Evolutionary conservation across 768 basidiomycete genomes (phyloP).

Genomic region (Suillus luteus): DNA sequence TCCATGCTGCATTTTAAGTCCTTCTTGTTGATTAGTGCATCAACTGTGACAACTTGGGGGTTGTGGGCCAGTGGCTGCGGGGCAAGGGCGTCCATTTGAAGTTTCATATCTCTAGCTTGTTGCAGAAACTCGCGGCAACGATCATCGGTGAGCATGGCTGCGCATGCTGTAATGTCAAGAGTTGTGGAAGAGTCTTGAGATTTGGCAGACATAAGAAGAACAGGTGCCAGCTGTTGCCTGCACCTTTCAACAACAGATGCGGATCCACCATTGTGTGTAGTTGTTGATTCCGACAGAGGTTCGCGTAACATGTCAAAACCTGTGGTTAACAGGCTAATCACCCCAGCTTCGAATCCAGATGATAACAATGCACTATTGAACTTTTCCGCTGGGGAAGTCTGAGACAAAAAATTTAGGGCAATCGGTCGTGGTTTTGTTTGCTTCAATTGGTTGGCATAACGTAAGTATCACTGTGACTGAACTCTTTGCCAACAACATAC

Average conservation of each 20-base stretch:
- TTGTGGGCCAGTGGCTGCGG: constrained; percentile 11
- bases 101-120: constrained; percentile 28
- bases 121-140: constrained; percentile 23
- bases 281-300: constrained; percentile 7
- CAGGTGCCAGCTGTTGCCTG: constrained; percentile 27
- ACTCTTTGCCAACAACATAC: constrained; percentile 22
- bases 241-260: constrained; percentile 28
- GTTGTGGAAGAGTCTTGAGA: constrained; percentile 19
- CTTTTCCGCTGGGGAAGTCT: constrained; percentile 13
- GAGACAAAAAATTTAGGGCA: constrained; percentile 16
- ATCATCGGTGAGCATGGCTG: constrained; percentile 31
- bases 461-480: constrained; percentile 4
- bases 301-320: constrained; percentile 9
- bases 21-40: background rate
- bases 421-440: constrained; percentile 16
- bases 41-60: constrained; percentile 4
- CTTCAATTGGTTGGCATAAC: constrained; percentile 5
- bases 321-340: constrained; percentile 12
- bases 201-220: constrained; percentile 22
- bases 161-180: constrained; percentile 24
- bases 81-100: constrained; percentile 21
- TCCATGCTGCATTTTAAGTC: constrained; percentile 17
- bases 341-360: constrained; percentile 19
- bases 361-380: constrained; percentile 7
- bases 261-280: constrained; percentile 17